These are phyloP conservation scores for Fennellomyces sp. DNA, from an alignment of 371 early-diverging fungal species.

Conservation along the genomic window DNA sequence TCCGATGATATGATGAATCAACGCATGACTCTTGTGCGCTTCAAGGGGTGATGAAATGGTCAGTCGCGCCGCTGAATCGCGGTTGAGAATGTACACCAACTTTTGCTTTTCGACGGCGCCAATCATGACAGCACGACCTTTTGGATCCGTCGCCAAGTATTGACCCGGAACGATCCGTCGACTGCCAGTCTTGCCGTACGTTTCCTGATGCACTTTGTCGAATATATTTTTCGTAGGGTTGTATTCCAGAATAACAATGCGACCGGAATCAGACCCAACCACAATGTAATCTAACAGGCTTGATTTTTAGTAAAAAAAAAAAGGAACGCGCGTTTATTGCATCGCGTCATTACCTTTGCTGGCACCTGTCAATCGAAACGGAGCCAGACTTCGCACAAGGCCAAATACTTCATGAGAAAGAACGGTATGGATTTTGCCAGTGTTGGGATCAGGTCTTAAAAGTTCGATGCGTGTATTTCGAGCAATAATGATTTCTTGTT, in stretches of 20 bases:
- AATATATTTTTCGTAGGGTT: slow-evolving; percentile 75
- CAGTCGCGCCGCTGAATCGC: slow-evolving; percentile 84
- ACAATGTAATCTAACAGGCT: slow-evolving; percentile 87
- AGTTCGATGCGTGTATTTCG: slow-evolving; percentile 85
- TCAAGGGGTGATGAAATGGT: slow-evolving; percentile 96
- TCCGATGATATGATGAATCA: slow-evolving; percentile 81
- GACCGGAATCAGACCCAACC: slow-evolving; percentile 91
- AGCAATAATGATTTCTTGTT: slow-evolving; percentile 91
- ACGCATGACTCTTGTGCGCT: slow-evolving; percentile 83
- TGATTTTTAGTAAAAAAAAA: background rate
- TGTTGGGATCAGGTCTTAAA: slow-evolving; percentile 74
- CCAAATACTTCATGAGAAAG: slow-evolving; percentile 89
- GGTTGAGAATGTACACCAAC: slow-evolving; percentile 93
- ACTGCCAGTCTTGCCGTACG: slow-evolving; percentile 93
- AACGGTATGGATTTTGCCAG: slow-evolving; percentile 80
- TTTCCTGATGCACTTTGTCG: slow-evolving; percentile 89
- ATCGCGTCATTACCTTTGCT: slow-evolving; percentile 64
- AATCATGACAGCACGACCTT: slow-evolving; percentile 96
- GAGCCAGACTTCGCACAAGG: slow-evolving; percentile 76
- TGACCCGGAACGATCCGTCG: slow-evolving; percentile 94
- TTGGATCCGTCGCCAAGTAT: slow-evolving; percentile 94
- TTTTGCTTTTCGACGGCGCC: slow-evolving; percentile 94
- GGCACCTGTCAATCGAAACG: slow-evolving; percentile 78
- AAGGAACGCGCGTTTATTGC: background rate
- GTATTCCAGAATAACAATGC: slow-evolving; percentile 91